phyloP scores from a whole-genome alignment of 2,329 filamentous ascomycete genomes.

The Cytospora mali region DNA sequence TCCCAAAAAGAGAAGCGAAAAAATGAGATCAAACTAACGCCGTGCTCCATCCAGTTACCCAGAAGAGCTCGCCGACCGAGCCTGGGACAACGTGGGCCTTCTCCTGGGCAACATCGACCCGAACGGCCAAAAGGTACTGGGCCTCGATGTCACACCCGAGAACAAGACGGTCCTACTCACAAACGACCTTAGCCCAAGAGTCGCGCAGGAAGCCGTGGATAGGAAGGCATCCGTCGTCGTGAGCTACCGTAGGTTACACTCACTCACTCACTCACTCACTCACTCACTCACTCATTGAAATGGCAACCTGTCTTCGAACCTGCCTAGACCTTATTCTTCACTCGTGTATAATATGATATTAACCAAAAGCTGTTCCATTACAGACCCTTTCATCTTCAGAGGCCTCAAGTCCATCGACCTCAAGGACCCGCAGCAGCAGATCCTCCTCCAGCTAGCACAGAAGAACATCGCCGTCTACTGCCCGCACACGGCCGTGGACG shows the following conservation, averaged over 20 bases:
- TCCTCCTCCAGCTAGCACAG: constrained; percentile 78
- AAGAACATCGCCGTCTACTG: constrained; percentile 94
- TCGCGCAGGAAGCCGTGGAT: constrained; percentile 86
- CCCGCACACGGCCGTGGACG: constrained; percentile 93
- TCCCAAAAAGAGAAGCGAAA: too few relatives aligned
- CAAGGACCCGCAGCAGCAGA: constrained; percentile 81
- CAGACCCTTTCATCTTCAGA: constrained; percentile 95
- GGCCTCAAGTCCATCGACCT: constrained; percentile 87
- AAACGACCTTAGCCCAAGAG: constrained; percentile 85
- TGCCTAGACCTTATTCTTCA: not conserved
- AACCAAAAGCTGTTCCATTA: not conserved
- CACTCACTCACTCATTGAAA: not conserved
- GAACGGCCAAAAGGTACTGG: constrained; percentile 27
- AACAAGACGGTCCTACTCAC: constrained; percentile 59
- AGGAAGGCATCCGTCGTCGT: constrained; percentile 78
- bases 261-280: constrained; percentile 19
- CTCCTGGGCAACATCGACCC: constrained; percentile 54
- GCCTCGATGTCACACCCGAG: constrained; percentile 35
- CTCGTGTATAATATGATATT: not conserved
- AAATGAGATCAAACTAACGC: constrained; percentile 15
- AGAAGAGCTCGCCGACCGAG: constrained; percentile 81
- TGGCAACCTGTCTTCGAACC: not conserved
- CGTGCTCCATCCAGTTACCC: constrained; percentile 67
- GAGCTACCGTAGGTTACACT: constrained; percentile 71
- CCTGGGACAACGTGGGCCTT: constrained; percentile 96